Conservation (phyloP, 2,329 filamentous ascomycete genomes). For the Fusarium guadeloupense region DNA sequence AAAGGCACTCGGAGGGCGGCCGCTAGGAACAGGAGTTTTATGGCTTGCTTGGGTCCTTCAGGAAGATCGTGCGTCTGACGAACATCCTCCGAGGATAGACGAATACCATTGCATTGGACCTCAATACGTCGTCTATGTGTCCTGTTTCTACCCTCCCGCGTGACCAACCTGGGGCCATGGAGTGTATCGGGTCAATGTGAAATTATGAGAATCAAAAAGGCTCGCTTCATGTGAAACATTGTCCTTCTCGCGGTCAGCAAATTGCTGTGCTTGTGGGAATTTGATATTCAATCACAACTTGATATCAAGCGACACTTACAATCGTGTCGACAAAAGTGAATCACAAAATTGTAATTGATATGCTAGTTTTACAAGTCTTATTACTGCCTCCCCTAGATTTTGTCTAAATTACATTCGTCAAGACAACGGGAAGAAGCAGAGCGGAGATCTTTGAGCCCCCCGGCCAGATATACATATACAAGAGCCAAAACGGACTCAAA, state of each 20-base stretch:
- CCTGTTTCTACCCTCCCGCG: slow-evolving; percentile 15
- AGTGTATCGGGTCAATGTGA: slow-evolving; percentile 31
- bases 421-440: slow-evolving; percentile 54
- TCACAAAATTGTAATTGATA: neutral
- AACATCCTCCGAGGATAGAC: slow-evolving; percentile 56
- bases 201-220: slow-evolving; percentile 26
- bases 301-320: neutral
- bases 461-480: slow-evolving; percentile 50
- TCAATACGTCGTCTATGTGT: slow-evolving; percentile 35
- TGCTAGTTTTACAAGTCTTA: slow-evolving; percentile 44
- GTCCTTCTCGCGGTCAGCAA: neutral
- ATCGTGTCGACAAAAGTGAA: neutral
- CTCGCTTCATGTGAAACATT: slow-evolving; percentile 23
- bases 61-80: slow-evolving; percentile 55
- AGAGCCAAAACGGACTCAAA: slow-evolving; percentile 46
- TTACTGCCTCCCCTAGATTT: slow-evolving; percentile 44
- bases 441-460: slow-evolving; percentile 52
- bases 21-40: slow-evolving; percentile 58
- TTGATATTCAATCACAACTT: neutral
- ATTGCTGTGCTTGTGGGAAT: neutral
- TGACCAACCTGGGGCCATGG: slow-evolving; percentile 21
- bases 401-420: slow-evolving; percentile 49
- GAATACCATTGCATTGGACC: slow-evolving; percentile 55
- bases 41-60: slow-evolving; percentile 56
- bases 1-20: slow-evolving; percentile 54